Base-by-base conservation (phyloP, 1,284 basidiomycete species). In the Trametes polyzona region DNA sequence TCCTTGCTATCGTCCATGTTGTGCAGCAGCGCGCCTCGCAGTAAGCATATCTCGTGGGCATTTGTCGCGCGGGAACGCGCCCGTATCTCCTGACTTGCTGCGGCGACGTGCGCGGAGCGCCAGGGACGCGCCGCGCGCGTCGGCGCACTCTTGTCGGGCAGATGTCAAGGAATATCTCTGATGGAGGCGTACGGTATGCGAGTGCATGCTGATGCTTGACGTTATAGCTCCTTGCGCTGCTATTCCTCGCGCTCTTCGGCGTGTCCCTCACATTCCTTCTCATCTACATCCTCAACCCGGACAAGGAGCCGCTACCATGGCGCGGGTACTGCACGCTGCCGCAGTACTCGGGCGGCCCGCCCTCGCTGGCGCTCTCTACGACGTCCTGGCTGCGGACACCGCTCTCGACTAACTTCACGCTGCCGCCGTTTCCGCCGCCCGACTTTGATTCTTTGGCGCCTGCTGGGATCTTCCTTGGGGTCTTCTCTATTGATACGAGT, bases 281-380 rank as follows among this genome's bases (percentile, higher is more conserved):
- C 72, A 95, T 95, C 70, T 91, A 96, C 73, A 84, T 96, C 61
- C 84, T 98, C 69, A 96, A 98, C 71, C 94, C 95, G 42, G 96
- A 99, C 81, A 98, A 98, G 73, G 90, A 92, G 55, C 90, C 94
- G 14, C 76, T 96, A 27, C 95, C 96, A 40, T 99, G 95, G 95
- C 86, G 95, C 63, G 86, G 88, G 24, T 96, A 96, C 72, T 98
- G 96, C 74, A 83, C 90, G 50, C 76, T 86, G 59, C 81, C 86
- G 37, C 78, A 81, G 48, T 55, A 75, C 32, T 79, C 83, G 16
- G 65, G 68, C 4, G 58, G 66, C 12, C 74, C 67, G 69, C 81
- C 69, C 62, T 77, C 64, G 65, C 76, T 60, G 73, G 76, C 64
- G 71, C 75, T 68, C 35, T 66, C 72, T 21, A 61, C 64, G 52